A percentile compares a stretch with the other conserved stretches of the same genome.
These are phyloP conservation scores for Hypomontagnella submonticulosa DNA, from an alignment of 495 filamentous ascomycete genomes.

Conservation along the genomic window DNA sequence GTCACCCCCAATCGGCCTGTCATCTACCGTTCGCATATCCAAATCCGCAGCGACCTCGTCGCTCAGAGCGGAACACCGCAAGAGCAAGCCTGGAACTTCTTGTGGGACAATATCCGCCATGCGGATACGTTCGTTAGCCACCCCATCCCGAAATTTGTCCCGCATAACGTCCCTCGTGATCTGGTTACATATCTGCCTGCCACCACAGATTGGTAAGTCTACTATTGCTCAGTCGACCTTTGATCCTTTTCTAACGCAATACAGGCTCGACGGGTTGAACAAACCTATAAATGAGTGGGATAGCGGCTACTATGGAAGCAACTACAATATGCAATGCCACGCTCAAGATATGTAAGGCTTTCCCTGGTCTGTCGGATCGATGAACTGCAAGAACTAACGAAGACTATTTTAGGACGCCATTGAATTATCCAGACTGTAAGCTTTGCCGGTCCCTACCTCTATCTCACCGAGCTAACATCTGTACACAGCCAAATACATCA, in stretches of 20 bases:
- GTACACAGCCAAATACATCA: slow-evolving; percentile 73
- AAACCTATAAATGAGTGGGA: slow-evolving; percentile 82
- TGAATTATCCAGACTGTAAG: slow-evolving; percentile 73
- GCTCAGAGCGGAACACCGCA: slow-evolving; percentile 71
- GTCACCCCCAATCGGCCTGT: slow-evolving; percentile 78
- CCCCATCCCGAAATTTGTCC: slow-evolving; percentile 82
- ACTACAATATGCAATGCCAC: slow-evolving; percentile 75
- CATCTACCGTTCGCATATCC: slow-evolving; percentile 85
- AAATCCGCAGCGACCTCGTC: slow-evolving; percentile 81
- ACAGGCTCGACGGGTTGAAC: slow-evolving; percentile 85
- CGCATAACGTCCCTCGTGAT: slow-evolving; percentile 69
- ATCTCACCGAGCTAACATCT: slow-evolving; percentile 4
- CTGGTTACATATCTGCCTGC: slow-evolving; percentile 84
- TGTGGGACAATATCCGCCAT: slow-evolving; percentile 77
- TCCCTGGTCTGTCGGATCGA: neutral
- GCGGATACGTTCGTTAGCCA: slow-evolving; percentile 88
- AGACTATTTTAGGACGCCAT: slow-evolving; percentile 61
- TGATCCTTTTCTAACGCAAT: neutral
- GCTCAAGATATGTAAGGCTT: slow-evolving; percentile 64
- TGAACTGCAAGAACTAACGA: slow-evolving; percentile 5
- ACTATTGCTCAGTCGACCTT: neutral
- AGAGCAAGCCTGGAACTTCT: slow-evolving; percentile 77
- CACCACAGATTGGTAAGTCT: slow-evolving; percentile 78
- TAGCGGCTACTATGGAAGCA: slow-evolving; percentile 76
- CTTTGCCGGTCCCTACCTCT: neutral